phyloP scores from a whole-genome alignment of 2,329 filamentous ascomycete genomes.

The Aaosphaeria arxii region DNA sequence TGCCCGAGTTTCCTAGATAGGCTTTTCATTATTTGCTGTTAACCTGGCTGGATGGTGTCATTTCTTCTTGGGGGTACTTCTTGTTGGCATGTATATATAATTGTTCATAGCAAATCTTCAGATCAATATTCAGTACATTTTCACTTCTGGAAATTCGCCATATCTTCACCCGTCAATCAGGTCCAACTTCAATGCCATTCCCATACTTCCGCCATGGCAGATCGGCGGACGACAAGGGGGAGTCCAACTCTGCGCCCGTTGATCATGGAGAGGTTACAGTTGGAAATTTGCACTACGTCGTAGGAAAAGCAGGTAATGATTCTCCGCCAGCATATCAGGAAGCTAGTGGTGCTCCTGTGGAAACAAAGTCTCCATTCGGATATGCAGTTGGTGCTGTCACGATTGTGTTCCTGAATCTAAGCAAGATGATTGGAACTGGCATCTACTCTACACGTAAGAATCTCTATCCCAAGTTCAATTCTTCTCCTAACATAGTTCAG shows the following conservation, averaged over 20 bases:
- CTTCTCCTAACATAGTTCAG: slow-evolving; percentile 30
- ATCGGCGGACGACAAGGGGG: too few relatives aligned
- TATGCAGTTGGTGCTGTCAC: slow-evolving; percentile 57
- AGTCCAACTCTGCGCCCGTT: background rate
- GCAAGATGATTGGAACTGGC: slow-evolving; percentile 62
- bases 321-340: slow-evolving; percentile 56
- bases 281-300: slow-evolving; percentile 44
- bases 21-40: too few relatives aligned
- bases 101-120: too few relatives aligned
- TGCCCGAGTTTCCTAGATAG: too few relatives aligned
- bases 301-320: slow-evolving; percentile 49
- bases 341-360: slow-evolving; percentile 60
- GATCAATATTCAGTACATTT: too few relatives aligned
- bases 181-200: too few relatives aligned
- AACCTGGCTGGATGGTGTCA: too few relatives aligned
- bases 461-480: background rate
- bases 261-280: slow-evolving; percentile 20
- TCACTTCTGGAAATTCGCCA: too few relatives aligned
- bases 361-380: slow-evolving; percentile 57
- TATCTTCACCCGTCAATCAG: too few relatives aligned
- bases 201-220: too few relatives aligned
- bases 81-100: too few relatives aligned
- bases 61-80: too few relatives aligned
- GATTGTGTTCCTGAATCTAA: slow-evolving; percentile 60
- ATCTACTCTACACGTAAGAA: slow-evolving; percentile 63